Base-by-base conservation (phyloP, 1,284 basidiomycete species). In the Lignosus rhinocerotis region DNA sequence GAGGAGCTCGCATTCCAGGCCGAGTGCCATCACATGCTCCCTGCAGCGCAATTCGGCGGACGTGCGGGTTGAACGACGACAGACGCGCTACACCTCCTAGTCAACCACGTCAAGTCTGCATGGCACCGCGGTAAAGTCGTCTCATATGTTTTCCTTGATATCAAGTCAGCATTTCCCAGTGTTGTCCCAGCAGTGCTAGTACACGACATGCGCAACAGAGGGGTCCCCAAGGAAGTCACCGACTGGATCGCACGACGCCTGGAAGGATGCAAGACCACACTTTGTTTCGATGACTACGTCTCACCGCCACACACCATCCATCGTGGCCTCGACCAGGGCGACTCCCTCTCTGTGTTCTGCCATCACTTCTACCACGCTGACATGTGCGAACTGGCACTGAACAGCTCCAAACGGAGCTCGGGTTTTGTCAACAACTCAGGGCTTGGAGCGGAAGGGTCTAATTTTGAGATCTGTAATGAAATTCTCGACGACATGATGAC, bases 81-180 rank as follows among this genome's bases (percentile, higher is more conserved):
- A 0, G 76, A 80, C 62, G 68, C 75, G 0, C 55, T 78, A 0
- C 73, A 75, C 49, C 60, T 69, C 3, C 55, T 78, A 0, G 65
- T 60, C 6, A 64, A 69, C 10, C 66, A 45, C 2, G 61, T 74
- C 43, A 74, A 73, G 49, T 64, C 74, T 34, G 70, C 75, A 11
- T 78, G 75, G 76, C 49, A 70, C 0, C 41, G 48, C 42, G 58
- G 64, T 0, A 64, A 75, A 21, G 76, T 76, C 1, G 74, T 67
- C 0, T 65, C 69, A 0, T 65, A 66, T 0, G 56, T 79, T 1
- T 76, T 76, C 56, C 67, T 78, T 2, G 76, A 79, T 58, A 68
- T 79, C 9, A 69, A 76, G 62, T 73, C 70, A 0, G 76, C 77
- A 0, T 80, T 78, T 64, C 76, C 74, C 0, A 76, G 68, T 33